phyloP scores from a whole-genome alignment of 306 rosid species.

The Malus sieversii region DNA sequence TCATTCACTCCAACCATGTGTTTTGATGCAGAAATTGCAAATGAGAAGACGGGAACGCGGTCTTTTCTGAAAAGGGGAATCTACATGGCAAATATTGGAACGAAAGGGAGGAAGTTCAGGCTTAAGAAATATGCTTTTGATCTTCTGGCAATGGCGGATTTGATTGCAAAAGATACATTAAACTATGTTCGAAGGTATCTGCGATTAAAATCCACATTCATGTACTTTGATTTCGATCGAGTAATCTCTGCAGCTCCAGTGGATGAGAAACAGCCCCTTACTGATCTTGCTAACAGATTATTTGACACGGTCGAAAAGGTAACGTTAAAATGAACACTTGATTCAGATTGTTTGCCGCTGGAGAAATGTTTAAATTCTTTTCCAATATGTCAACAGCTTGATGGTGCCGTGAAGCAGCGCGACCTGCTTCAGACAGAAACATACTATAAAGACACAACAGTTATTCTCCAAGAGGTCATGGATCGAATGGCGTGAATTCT shows the following conservation, averaged over 20 bases:
- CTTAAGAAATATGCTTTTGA: conserved; percentile 68
- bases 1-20: neutral
- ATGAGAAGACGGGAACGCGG: conserved; percentile 77
- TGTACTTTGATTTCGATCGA: conserved; percentile 79
- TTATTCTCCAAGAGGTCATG: conserved; percentile 77
- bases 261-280: conserved; percentile 59
- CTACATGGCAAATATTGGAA: conserved; percentile 66
- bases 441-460: conserved; percentile 54
- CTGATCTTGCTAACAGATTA: conserved; percentile 64
- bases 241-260: conserved; percentile 60
- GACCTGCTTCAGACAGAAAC: conserved; percentile 35
- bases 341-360: neutral
- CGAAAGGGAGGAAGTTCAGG: conserved; percentile 61
- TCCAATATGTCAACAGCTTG: conserved; percentile 46
- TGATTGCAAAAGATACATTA: conserved; percentile 59
- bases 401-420: conserved; percentile 61
- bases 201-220: conserved; percentile 72
- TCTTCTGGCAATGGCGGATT: conserved; percentile 82
- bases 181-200: conserved; percentile 76
- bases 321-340: neutral
- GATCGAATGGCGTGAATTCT: conserved; percentile 44
- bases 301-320: conserved; percentile 87
- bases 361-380: neutral
- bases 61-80: conserved; percentile 66
- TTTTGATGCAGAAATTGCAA: conserved; percentile 51